Evolutionary conservation across 805 yeast species (phyloP), one percentile per base, ranked within the genome.

Genomic region (Nakazawaea holstii): DNA sequence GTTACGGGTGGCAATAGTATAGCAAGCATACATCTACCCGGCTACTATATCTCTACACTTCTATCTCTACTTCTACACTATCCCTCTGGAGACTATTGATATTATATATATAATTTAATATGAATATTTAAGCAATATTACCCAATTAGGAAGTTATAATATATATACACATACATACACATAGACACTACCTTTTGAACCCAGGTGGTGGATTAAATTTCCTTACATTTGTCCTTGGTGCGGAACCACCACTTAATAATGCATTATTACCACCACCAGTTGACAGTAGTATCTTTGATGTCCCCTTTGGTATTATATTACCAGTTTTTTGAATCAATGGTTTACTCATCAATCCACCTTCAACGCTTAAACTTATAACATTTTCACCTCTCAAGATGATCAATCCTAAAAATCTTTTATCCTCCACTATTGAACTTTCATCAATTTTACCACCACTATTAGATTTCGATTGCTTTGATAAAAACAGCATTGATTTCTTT

Each of bases 351-450:
- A 54, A 45, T 26, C 70, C 56, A 49, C 69, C 73, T 66, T 87
- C 92, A 30, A 87, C 79, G 28, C 77, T 74, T 17, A 85, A 69
- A 46, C 90, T 79, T 10, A 91, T 79, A 27, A 94, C 80, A 54
- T 84, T 87, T 54, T 89, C 97, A 2, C 99, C 99, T 56, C 98
- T 75, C 40, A 92, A 68, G 33, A 92, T 84, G 1, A 87, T 76
- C 44, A 94, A 73, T 0, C 98, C 98, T 24, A 94, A 66, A 5
- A 80, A 68, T 49, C 98, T 72, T 57, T 82, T 87, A 52, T 85
- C 91, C 50, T 83, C 86, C 35, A 70, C 72, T 28, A 75, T 60
- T 15, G 40, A 17, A 53, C 32, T 35, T 46, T 46, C 35, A 50
- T 53, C 45, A 52, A 58, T 44, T 59, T 45, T 55, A 51, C 50